Base-by-base conservation (phyloP, 495 filamentous ascomycete species). In the Penicillium cinerascens region DNA sequence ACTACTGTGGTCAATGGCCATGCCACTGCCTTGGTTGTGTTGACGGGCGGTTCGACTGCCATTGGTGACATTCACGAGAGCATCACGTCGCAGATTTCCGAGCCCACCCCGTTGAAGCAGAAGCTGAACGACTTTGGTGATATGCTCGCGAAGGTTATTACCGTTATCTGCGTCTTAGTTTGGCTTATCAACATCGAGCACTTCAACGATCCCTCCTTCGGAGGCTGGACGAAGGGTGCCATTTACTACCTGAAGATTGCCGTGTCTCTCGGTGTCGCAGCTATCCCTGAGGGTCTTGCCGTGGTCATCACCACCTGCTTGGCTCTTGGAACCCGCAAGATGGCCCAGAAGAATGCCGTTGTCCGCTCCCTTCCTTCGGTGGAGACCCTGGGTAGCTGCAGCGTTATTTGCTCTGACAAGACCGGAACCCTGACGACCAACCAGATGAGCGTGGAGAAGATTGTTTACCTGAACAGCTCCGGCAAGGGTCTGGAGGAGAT, bases 221-320 rank as follows among this genome's bases (percentile, higher is more conserved):
- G 91, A 51, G 87, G 86, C 62, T 97, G 91, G 91, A 85, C 91
- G 44, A 97, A 97, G 76, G 95, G 95, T 51, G 95, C 95, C 45
- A 97, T 99, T 59, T 99, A 99, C 78, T 99, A 99, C 71, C 82
- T 99, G 56, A 99, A 99, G 82, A 99, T 99, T 69, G 95, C 95
- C 26, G 95, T 99, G 43, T 99, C 95, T 26, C 86, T 99, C 26
- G 95, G 95, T 64, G 95, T 99, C 26, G 95, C 95, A 23, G 95
- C 95, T 49, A 98, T 98, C 66, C 93, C 93, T 2, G 93, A 98
- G 75, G 93, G 93, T 64, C 79, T 98, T 27, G 93, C 93, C 33
- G 95, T 97, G 43, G 95, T 98, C 51, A 97, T 98, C 58, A 98
- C 93, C 37, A 97, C 95, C 29, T 97, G 95, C 67, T 75, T 98